Base-by-base conservation (phyloP, 1,284 basidiomycete species). In the Thecaphora frezii region DNA sequence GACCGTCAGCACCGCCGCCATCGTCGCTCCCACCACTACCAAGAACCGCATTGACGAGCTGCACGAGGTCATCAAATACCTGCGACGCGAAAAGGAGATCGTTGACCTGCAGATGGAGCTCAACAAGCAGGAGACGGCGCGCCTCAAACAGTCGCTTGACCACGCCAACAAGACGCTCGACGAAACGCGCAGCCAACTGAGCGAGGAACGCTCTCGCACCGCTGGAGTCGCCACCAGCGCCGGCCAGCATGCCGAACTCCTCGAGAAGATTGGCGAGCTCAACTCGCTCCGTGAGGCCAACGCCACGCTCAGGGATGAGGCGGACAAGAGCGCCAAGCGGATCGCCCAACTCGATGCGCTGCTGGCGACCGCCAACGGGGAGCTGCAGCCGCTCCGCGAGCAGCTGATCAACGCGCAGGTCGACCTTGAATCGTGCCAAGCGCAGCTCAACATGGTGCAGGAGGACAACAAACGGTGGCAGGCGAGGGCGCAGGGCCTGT, bases 281-380 rank as follows among this genome's bases (percentile, higher is more conserved):
- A 91, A 89, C 59, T 85, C 93, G 51, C 83, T 93, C 8, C 86
- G 91, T 41, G 91, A 94, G 80, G 92, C 89, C 80, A 93, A 93
- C 70, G 85, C 87, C 0, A 91, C 89, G 1, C 83, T 94, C 2
- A 86, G 90, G 46, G 83, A 88, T 33, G 90, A 91, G 54, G 86
- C 84, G 55, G 88, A 90, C 60, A 80, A 84, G 7, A 88, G 87
- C 72, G 86, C 86, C 44, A 83, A 86, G 12, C 59, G 73, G 38
- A 51, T 60, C 24, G 70, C 77, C 18, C 48, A 63, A 19, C 81
- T 93, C 9, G 84, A 85, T 58, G 74, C 83, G 37, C 69, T 73
- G 41, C 67, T 80, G 8, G 33, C 43, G 16, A 28, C 47, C 7
- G 78, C 88, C 2, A 82, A 84, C 16, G 73, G 82, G 7, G 86